phyloP scores from a whole-genome alignment of 345 rosid genomes.

The Dimocarpus longan region DNA sequence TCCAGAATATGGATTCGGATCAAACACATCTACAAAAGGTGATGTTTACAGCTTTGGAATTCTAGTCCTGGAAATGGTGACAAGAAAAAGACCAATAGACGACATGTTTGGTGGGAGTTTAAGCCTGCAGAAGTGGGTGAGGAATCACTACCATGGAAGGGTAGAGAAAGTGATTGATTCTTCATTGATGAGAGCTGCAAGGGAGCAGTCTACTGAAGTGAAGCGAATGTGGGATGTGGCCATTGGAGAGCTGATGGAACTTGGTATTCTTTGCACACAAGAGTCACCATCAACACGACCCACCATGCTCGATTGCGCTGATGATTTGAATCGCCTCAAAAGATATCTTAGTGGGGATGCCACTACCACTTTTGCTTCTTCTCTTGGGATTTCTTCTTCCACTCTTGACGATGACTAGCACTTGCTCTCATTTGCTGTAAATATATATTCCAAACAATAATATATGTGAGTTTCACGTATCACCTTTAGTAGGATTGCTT shows the following conservation, averaged over 20 bases:
- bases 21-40: slow-evolving; percentile 49
- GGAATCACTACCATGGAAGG: slow-evolving; percentile 40
- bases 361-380: slow-evolving; percentile 51
- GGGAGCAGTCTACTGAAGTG: slow-evolving; percentile 44
- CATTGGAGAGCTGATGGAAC: slow-evolving; percentile 43
- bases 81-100: slow-evolving; percentile 55
- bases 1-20: slow-evolving; percentile 58
- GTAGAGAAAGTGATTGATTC: slow-evolving; percentile 47
- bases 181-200: slow-evolving; percentile 42
- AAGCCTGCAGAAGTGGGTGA: slow-evolving; percentile 57
- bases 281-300: slow-evolving; percentile 57
- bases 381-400: slow-evolving; percentile 57
- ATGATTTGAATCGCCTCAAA: slow-evolving; percentile 55
- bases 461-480: too few species aligned
- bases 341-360: slow-evolving; percentile 53
- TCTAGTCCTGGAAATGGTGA: slow-evolving; percentile 58
- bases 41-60: slow-evolving; percentile 66
- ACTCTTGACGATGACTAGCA: slow-evolving; percentile 39
- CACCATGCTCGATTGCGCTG: slow-evolving; percentile 63
- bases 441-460: background rate
- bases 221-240: slow-evolving; percentile 58
- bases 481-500: too few species aligned
- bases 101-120: slow-evolving; percentile 47
- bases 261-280: slow-evolving; percentile 63
- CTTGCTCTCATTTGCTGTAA: slow-evolving; percentile 3